Base-by-base conservation (phyloP, 495 filamentous ascomycete species). In the Aspergillus olivimuriae region DNA sequence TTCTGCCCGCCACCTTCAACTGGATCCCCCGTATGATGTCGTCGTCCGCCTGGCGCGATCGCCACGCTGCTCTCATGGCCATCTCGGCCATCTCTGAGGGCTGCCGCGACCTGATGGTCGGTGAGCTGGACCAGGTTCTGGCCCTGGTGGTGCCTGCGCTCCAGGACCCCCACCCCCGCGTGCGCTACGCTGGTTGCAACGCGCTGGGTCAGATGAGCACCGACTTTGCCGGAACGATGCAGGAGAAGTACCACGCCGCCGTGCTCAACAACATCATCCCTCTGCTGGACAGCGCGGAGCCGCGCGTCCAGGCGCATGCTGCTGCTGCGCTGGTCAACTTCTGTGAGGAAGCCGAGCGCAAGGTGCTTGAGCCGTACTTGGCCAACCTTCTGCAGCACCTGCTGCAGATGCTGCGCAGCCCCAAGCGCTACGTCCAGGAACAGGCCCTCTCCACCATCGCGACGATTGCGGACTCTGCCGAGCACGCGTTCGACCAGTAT, bases 161-260 rank as follows among this genome's bases (percentile, higher is more conserved):
- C n/a, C 80, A 82, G 47, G 90, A 97, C 51, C 74, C 83, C 31
- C 94, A 97, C 59, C 88, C 94, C 16, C 86, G 94, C 46, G 94
- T 99, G 37, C 84, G 92, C 43, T 99, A 94, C 81, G 94, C 94
- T 22, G 94, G 90, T 26, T 99, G 94, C 70, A 97, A 99, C 60
- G 94, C 94, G n/a, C 72, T 99, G 18, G 94, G 94, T 11, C 94
- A 99, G 62, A 99, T 99, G 94, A 97, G 94, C 65, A 99, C 94
- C 8, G 94, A 99, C 63, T 99, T 99, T 61, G 92, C 94, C 22
- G 91, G 89, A 2, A 95, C 86, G 10, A 97, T 99, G 94, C 94
- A 99, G 62, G 84, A 90, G 53, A 91, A 95, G 54, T 94, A 91
- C 63, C 90, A 94, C 55, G 75, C 82, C 34, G 70, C 81, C 30